Conservation (phyloP, 2,329 filamentous ascomycete species). For the Periconia sp. region DNA sequence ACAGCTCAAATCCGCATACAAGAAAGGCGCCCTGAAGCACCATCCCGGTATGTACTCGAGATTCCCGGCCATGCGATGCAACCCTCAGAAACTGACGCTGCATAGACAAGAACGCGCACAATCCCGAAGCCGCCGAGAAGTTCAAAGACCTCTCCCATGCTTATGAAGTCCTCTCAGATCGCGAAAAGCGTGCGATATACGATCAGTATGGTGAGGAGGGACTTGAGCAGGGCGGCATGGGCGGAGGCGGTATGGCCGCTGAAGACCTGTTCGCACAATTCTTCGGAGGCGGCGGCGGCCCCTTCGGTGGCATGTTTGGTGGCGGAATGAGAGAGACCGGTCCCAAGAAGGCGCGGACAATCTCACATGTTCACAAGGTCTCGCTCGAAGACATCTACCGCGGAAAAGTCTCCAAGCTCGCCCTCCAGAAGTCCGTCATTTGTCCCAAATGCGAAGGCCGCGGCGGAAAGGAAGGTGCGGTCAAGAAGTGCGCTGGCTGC, state of each 20-base stretch:
- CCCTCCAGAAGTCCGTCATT: constrained; percentile 95
- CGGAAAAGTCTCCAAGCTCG: constrained; percentile 96
- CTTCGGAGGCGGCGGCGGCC: constrained; percentile 79
- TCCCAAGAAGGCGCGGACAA: constrained; percentile 90
- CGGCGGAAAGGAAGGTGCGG: constrained; percentile 97
- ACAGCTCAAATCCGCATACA: constrained; percentile 91
- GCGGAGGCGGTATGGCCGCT: constrained; percentile 84
- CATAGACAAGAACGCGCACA: constrained; percentile 93
- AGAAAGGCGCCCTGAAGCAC: constrained; percentile 80
- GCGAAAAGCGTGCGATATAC: constrained; percentile 89
- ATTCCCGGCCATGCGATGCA: no score
- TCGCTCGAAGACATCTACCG: constrained; percentile 97
- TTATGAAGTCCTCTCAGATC: constrained; percentile 92
- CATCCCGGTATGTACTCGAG: constrained; percentile 74
- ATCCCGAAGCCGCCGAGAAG: constrained; percentile 91
- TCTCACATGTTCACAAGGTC: constrained; percentile 98
- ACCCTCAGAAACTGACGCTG: no score
- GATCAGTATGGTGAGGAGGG: constrained; percentile 98
- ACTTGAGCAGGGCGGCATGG: constrained; percentile 82
- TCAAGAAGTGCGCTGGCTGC: constrained; percentile 89
- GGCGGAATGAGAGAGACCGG: constrained; percentile 79
- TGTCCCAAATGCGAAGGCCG: constrained; percentile 93
- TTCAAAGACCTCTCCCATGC: constrained; percentile 98
- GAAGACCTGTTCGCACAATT: constrained; percentile 98
- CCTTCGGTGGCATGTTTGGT: constrained; percentile 66